Evolutionary conservation across 1,284 basidiomycete species (phyloP), one percentile per base, ranked within the genome.

Genomic region (Earliella scabrosa): DNA sequence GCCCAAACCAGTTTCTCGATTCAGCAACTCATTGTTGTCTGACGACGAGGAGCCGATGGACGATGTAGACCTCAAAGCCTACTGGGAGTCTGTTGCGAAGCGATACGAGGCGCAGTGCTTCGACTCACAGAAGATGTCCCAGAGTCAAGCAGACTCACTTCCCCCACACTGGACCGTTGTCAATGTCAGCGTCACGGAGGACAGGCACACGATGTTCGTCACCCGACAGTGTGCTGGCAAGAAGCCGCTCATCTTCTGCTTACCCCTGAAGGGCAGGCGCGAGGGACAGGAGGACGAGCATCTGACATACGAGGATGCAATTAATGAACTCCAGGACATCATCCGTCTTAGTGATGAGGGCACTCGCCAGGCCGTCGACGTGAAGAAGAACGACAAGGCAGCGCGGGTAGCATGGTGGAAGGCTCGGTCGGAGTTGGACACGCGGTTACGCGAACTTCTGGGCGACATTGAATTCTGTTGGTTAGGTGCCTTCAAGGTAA

Each of bases 401-500:
- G 90, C 82, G 0, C 77, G 84, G 54, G 76, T 81, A 1, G 80
- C 78, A 2, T 98, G 97, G 97, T 99, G 97, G 97, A 85, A 83
- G 35, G 81, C 87, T 49, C 81, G 95, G 11, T 77, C 80, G 40
- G 82, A 81, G 26, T 80, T 99, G 27, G 96, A 99, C 68, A 79
- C 77, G 45, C 81, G 93, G 26, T 71, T 99, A 68, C 78, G 85
- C 46, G 83, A 86, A 32, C 75, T 99, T 9, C 74, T 98, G 26
- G 85, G 86, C 59, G 92, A 87, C 59, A 88, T 99, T 34, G 97
- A 99, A 70, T 94, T 92, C 66, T 94, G 91, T 66, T 99, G 97
- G 97, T 79, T 99, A 3, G 97, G 97, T 1, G 95, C 90, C 21
- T 98, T 98, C 84, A 98, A 98, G 84, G 95, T 93, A 47, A 34